Evolutionary conservation across 202 grass and related monocot species (phyloP), one percentile per base, ranked within the genome.

Genomic region (Cymbopogon flexuosus): DNA sequence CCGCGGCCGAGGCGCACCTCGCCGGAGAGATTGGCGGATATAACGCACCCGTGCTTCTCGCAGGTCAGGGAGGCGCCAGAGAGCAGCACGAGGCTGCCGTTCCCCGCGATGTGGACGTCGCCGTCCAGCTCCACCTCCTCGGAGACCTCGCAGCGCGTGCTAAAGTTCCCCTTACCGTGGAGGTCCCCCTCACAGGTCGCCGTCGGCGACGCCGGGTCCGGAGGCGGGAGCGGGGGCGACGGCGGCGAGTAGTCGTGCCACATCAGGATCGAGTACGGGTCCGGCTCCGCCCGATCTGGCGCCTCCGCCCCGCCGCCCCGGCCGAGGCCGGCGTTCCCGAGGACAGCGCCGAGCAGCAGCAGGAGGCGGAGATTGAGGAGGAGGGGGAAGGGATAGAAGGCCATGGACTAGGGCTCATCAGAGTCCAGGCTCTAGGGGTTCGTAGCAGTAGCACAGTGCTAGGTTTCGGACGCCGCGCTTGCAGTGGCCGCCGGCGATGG

Each of bases 161-260:
- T 18, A 29, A 99, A 99, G 47, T 99, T 85, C 56, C 96, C 96
- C 62, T 85, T n/a, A 39, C 96, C 96, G 10, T 90, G 90, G 27
- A 99, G 80, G 85, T 99, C 90, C 12, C 51, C 62, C 16, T 76
- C 87, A 52, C 96, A 99, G 57, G 89, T 93, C 10, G 85, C 88
- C 74, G 76, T 81, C n/a, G 96, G 96, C 34, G 90, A 77, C 56
- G 21, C 75, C 45, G 93, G 96, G 0, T 85, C 24, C 46, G 87
- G 90, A 0, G 90, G 89, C 37, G 96, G 90, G 5, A 89, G 92
- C n/a, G 96, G 88, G 11, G 96, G 90, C 56, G 96, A 68, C 18
- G 96, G 96, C 14, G 92, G 96, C 18, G 96, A 91, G 87, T 99
- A 96, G 79, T 99, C 96, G 85, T 96, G 96, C 96, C 96, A 99